Conservation (phyloP, 1,284 basidiomycete genomes). For the Ustilago curta region DNA sequence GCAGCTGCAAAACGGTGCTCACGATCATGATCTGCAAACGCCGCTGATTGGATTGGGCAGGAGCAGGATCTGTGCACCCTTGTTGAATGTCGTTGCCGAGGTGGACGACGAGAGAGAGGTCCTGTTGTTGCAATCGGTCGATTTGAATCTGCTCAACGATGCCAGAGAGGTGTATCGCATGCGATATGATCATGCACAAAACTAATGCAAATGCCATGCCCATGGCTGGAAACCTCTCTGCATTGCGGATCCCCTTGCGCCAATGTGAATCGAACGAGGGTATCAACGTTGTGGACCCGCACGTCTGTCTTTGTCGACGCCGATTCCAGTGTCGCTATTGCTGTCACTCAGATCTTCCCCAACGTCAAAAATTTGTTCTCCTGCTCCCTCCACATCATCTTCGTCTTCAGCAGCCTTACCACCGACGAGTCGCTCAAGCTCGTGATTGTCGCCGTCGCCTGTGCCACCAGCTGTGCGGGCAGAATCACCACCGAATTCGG, state of each 20-base stretch:
- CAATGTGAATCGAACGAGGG: not conserved
- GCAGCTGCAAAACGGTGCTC: not conserved
- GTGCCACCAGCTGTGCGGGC: slow-evolving; percentile 57
- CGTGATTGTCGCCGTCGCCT: slow-evolving; percentile 42
- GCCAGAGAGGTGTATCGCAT: slow-evolving; percentile 54
- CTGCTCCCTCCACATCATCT: slow-evolving; percentile 28
- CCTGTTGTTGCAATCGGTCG: slow-evolving; percentile 54
- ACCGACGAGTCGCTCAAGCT: slow-evolving; percentile 52
- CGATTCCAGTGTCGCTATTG: slow-evolving; percentile 4
- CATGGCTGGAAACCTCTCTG: not conserved
- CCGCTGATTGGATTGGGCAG: slow-evolving; percentile 57
- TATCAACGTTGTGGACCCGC: slow-evolving; percentile 21
- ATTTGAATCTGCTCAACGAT: slow-evolving; percentile 52
- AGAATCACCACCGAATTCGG: slow-evolving; percentile 20
- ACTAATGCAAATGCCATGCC: slow-evolving; percentile 1
- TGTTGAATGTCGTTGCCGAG: slow-evolving; percentile 54
- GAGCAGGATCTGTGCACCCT: slow-evolving; percentile 59
- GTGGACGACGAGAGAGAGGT: slow-evolving; percentile 51
- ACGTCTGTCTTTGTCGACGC: not conserved
- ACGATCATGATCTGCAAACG: slow-evolving; percentile 23
- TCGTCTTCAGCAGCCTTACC: slow-evolving; percentile 39
- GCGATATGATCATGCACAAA: slow-evolving; percentile 51
- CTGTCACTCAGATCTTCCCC: slow-evolving; percentile 69
- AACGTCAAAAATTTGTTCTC: slow-evolving; percentile 71
- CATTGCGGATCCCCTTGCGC: not conserved